Conservation (phyloP, 345 rosid species). For the Aquilaria yunnanensis region DNA sequence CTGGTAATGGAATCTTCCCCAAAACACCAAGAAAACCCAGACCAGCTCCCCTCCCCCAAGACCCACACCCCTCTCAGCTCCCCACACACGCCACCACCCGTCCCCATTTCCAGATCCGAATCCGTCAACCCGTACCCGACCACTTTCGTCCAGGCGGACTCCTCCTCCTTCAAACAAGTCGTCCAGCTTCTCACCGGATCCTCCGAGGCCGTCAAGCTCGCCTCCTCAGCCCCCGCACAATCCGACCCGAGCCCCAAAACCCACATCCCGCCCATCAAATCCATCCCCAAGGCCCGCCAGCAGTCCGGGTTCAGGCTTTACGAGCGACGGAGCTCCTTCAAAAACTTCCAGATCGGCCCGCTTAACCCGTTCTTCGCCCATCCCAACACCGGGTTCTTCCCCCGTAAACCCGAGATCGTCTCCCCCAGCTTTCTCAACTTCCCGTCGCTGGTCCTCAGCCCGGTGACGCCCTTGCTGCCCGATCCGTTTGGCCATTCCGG, state of each 20-base stretch:
- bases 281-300: constrained; percentile 63
- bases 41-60: constrained; percentile 48
- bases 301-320: constrained; percentile 84
- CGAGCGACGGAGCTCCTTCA: constrained; percentile 87
- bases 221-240: constrained; percentile 27
- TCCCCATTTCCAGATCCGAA: constrained; percentile 74
- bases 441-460: constrained; percentile 77
- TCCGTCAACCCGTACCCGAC: constrained; percentile 82
- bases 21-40: constrained; percentile 34
- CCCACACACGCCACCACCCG: constrained; percentile 31
- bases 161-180: constrained; percentile 91
- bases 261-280: constrained; percentile 93
- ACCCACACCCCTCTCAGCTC: constrained; percentile 32
- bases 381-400: constrained; percentile 49
- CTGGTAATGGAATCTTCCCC: constrained; percentile 57
- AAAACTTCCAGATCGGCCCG: constrained; percentile 83
- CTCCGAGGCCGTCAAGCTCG: constrained; percentile 38
- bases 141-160: constrained; percentile 94
- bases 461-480: constrained; percentile 85
- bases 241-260: constrained; percentile 40
- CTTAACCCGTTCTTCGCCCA: constrained; percentile 46
- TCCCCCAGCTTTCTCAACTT: constrained; percentile 93
- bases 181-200: constrained; percentile 99
- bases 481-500: constrained; percentile 91
- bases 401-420: constrained; percentile 73